Base-by-base conservation (phyloP, 257 asterid genomes). In the Nicotiana undulata region DNA sequence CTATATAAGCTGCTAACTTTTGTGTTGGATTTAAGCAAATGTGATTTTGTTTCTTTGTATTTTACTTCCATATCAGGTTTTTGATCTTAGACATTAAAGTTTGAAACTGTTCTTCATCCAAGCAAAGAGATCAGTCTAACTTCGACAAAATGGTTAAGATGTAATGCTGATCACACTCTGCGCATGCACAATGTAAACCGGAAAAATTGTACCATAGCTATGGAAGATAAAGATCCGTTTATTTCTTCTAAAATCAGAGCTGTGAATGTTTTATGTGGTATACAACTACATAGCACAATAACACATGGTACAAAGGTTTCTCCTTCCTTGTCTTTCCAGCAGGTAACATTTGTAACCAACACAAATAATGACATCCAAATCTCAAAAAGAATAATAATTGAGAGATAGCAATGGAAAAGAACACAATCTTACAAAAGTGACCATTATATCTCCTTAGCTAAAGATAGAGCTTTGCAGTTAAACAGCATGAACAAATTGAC, bases 281-380 rank as follows among this genome's bases (percentile, higher is more conserved):
- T 74, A 72, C 24, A 72, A 72, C 10, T 59, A 59, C 65, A 22
- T 49, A 72, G 61, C 61, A 49, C 60, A 46, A 49, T 72, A 16
- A 24, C 24, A 49, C 79, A 74, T 74, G 17, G 44, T 49, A 26
- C 44, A 74, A 17, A 70, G 9, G 1, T 74, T 74, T 49, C 79
- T 74, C 79, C 79, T 74, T 74, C 79, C 79, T 74, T 74, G 79
- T 74, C 79, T 49, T 3, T 74, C 63, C 79, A 49, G 61, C 78
- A 78, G 26, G 20, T 20, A 78, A 64, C 80, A 70, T 78, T 76
- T 51, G 63, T 20, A 24, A 44, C 75, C 22, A 40, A n/a, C 70
- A 61, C 81, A 77, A 81, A 65, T 37, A 75, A 56, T 24, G 49
- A 70, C 68, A 74, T 13, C 32, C 49, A 40, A 40, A 40, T 29